phyloP scores from a whole-genome alignment of 495 filamentous ascomycete genomes.

The Massariosphaeria phaeospora region DNA sequence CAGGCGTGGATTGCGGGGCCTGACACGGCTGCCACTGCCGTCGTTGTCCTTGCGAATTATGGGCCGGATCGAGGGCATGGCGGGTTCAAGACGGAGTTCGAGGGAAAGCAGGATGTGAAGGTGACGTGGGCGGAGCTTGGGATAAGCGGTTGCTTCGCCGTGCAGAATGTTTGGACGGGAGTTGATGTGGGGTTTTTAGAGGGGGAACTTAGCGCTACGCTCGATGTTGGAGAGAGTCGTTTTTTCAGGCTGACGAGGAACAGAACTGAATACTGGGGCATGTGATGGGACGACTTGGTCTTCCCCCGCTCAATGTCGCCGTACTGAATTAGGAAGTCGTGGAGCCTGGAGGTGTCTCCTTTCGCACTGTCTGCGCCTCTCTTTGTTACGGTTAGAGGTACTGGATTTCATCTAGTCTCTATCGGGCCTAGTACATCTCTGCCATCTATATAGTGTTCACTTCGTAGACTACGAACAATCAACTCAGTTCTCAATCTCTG shows the following conservation, averaged over 20 bases:
- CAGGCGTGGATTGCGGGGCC: slow-evolving; percentile 40
- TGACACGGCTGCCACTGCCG: slow-evolving; percentile 11
- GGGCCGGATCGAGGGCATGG: slow-evolving; percentile 34
- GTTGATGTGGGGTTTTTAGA: neutral
- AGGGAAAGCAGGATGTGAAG: slow-evolving; percentile 27
- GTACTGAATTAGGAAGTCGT: neutral
- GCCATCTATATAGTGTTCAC: no score
- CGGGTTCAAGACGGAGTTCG: slow-evolving; percentile 26
- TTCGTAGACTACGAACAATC: no score
- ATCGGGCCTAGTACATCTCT: no score
- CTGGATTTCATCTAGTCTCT: no score
- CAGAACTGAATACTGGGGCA: neutral
- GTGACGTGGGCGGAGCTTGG: slow-evolving; percentile 14
- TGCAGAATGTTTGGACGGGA: neutral
- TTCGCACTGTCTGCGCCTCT: neutral
- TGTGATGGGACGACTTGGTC: neutral
- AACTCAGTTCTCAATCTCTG: no score
- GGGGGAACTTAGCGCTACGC: neutral
- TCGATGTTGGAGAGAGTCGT: neutral
- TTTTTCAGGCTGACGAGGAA: neutral
- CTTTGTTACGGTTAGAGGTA: no score
- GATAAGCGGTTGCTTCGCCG: neutral
- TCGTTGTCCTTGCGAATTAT: slow-evolving; percentile 36
- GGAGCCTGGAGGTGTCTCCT: neutral
- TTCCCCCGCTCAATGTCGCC: neutral